phyloP scores from a whole-genome alignment of 495 filamentous ascomycete genomes.

The Penicillium pancosmium region DNA sequence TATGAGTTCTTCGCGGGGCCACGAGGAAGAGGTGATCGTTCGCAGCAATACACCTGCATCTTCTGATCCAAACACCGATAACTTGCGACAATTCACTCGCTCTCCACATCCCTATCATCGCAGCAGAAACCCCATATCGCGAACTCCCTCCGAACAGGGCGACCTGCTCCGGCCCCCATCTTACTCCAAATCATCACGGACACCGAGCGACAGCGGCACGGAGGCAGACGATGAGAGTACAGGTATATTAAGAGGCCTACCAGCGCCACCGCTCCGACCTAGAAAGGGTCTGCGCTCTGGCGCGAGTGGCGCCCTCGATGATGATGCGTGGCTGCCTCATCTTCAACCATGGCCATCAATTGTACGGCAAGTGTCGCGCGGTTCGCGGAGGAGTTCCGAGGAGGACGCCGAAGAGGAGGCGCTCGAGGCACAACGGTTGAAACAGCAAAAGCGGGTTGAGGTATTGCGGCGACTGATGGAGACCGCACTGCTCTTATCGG shows the following conservation, averaged over 20 bases:
- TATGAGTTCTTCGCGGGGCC: slow-evolving; percentile 44
- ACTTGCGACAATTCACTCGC: slow-evolving; percentile 61
- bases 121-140: slow-evolving; percentile 29
- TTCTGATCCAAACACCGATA: slow-evolving; percentile 27
- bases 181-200: slow-evolving; percentile 44
- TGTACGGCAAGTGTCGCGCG: slow-evolving; percentile 33
- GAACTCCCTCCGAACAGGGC: slow-evolving; percentile 30
- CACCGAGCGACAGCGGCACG: slow-evolving; percentile 83
- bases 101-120: slow-evolving; percentile 79
- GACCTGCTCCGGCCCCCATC: slow-evolving; percentile 30
- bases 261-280: slow-evolving; percentile 68
- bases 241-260: slow-evolving; percentile 73
- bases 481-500: slow-evolving; percentile 44
- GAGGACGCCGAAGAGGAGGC: slow-evolving; percentile 37
- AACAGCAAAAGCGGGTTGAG: slow-evolving; percentile 42
- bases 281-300: slow-evolving; percentile 73
- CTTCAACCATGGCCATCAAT: slow-evolving; percentile 44
- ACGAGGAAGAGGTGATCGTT: slow-evolving; percentile 35
- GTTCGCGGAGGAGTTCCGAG: slow-evolving; percentile 43
- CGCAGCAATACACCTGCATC: slow-evolving; percentile 27
- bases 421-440: slow-evolving; percentile 31
- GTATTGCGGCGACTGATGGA: slow-evolving; percentile 49
- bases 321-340: slow-evolving; percentile 39
- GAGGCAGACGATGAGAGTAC: slow-evolving; percentile 87
- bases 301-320: slow-evolving; percentile 42